Evolutionary conservation across 1,139 yeast genomes (phyloP).

Genomic region (Geotrichum phurueaensis): DNA sequence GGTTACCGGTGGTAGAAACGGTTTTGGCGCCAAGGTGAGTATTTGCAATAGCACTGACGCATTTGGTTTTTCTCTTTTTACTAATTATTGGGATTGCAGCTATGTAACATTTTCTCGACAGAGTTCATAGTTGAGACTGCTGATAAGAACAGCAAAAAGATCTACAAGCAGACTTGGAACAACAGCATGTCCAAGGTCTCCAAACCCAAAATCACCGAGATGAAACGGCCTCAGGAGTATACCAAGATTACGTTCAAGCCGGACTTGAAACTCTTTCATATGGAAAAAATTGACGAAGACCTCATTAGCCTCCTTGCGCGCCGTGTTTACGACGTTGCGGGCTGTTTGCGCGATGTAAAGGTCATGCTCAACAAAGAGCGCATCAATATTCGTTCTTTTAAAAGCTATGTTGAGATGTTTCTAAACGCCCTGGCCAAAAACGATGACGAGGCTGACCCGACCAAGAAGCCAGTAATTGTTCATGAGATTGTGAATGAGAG

Average conservation of each 20-base stretch:
- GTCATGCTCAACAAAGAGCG: conserved; percentile 74
- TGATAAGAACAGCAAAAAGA: conserved; percentile 55
- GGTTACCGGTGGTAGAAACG: conserved; percentile 98
- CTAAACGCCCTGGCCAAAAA: conserved; percentile 60
- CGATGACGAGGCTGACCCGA: conserved; percentile 33
- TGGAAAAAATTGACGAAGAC: conserved; percentile 78
- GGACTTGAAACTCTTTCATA: conserved; percentile 75
- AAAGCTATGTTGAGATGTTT: conserved; percentile 83
- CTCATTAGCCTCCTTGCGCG: conserved; percentile 78
- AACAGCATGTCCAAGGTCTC: conserved; percentile 76
- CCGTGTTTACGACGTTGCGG: conserved; percentile 94
- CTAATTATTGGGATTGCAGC: conserved; percentile 21
- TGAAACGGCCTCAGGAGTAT: conserved; percentile 61
- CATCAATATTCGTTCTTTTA: conserved; percentile 67
- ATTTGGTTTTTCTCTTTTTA: background rate
- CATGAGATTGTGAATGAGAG: conserved; percentile 72
- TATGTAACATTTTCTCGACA: conserved; percentile 88
- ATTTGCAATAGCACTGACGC: background rate
- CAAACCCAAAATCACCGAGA: conserved; percentile 64
- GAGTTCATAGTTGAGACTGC: conserved; percentile 88
- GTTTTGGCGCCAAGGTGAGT: conserved; percentile 82
- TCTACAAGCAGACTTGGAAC: conserved; percentile 79
- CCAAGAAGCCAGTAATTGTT: conserved; percentile 57
- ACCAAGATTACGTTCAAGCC: conserved; percentile 89
- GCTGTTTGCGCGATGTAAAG: conserved; percentile 81